These are phyloP conservation scores for Clavispora fructus DNA, from an alignment of 805 yeast genomes.

Conservation along the genomic window DNA sequence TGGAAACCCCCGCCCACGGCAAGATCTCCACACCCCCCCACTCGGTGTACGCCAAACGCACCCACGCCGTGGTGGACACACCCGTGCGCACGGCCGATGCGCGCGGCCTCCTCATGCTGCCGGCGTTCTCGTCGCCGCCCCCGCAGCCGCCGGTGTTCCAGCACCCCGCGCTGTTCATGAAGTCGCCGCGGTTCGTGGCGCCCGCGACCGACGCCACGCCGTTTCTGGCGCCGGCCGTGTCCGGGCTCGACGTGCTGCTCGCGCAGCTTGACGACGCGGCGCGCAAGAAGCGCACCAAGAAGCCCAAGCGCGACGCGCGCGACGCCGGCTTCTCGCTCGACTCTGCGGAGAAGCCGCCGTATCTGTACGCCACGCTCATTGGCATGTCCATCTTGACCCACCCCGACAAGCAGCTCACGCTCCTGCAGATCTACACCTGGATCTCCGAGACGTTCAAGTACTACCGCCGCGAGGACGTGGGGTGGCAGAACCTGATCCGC, in stretches of 20 bases:
- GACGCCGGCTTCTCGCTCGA: slow-evolving; percentile 39
- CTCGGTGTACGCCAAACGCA: slow-evolving; percentile 15
- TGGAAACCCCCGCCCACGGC: slow-evolving; percentile 22
- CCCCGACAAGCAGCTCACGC: slow-evolving; percentile 41
- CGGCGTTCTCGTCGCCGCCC: slow-evolving; percentile 45
- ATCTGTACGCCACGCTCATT: slow-evolving; percentile 87
- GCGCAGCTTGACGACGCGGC: not conserved
- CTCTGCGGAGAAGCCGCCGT: slow-evolving; percentile 79
- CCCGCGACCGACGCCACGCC: slow-evolving; percentile 18
- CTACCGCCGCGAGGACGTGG: slow-evolving; percentile 79
- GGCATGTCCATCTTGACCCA: slow-evolving; percentile 89
- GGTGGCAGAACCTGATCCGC: slow-evolving; percentile 97
- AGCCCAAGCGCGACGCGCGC: slow-evolving; percentile 22
- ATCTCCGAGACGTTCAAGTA: slow-evolving; percentile 79
- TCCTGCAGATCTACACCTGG: slow-evolving; percentile 82
- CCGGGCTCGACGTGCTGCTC: not conserved
- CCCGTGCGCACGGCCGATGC: slow-evolving; percentile 10
- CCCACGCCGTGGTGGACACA: slow-evolving; percentile 14
- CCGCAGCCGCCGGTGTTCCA: slow-evolving; percentile 7
- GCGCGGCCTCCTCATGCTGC: slow-evolving; percentile 27
- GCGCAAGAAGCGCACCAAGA: slow-evolving; percentile 23
- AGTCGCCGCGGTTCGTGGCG: not conserved
- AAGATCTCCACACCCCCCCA: slow-evolving; percentile 38
- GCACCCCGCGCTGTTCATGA: not conserved
- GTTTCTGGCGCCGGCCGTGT: slow-evolving; percentile 34